Base-by-base conservation (phyloP, 78 protist species). In the Corallochytrium limacisporum region DNA sequence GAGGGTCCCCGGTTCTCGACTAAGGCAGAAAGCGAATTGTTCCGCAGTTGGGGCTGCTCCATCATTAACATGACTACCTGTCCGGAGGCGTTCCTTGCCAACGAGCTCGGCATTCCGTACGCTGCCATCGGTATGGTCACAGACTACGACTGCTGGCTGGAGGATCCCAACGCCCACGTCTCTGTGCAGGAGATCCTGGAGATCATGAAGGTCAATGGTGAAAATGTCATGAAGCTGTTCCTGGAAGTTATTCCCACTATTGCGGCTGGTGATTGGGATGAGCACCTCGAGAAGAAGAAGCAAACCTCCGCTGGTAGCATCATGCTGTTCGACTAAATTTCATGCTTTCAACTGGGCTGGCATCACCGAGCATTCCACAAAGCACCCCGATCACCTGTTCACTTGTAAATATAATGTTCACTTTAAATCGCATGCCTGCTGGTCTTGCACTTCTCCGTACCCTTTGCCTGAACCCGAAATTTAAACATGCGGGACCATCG, bases 71-170 rank as follows among this genome's bases (percentile, higher is more conserved):
- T 79, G 85, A 79, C 85, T 36, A 54, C 73, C 15, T 39, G 53
- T 24, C 75, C 75, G 15, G 75, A 66, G 56, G 70, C 47, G 15
- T 8, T 0, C 35, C 69, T 79, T 18, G 85, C 74, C 18, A 13
- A 20, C 26, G 85, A 79, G 49, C 77, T 77, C 35, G 85, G 72
- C 20, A 37, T 79, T 2, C 22, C 36, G 31, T 74, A 69, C 53
- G 67, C 74, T 35, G 6, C 42, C 53, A 9, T 79, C 39, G 85
- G 74, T 36, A 9, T 75, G 57, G 73, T 65, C 20, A 79, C 85
- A 29, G 85, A 79, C 66, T 74, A 67, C 36, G 85, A 79, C 61
- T 69, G 72, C 37, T 79, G 85, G 85, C 12, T 5, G 26, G 83
- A 76, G 7, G 18, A 18, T 7, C 13, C 59, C 13, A 12, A 28